Conservation (phyloP, 1,284 basidiomycete genomes). For the Cryptococcus sp. region DNA sequence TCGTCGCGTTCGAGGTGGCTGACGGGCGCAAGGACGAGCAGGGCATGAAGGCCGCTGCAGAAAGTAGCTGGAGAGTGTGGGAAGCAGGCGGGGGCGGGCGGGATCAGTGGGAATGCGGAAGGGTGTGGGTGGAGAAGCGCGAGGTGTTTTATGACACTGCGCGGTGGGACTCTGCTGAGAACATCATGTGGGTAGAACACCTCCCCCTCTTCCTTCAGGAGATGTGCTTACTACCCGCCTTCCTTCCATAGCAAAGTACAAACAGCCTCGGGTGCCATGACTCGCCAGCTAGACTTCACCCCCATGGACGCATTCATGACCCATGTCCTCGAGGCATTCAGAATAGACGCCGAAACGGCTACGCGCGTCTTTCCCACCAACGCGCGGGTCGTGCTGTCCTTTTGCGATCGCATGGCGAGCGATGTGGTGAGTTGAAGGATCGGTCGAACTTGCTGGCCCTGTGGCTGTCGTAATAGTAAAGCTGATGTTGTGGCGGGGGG, state of each 20-base stretch:
- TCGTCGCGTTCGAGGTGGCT: conserved; percentile 78
- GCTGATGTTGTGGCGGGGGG: no score
- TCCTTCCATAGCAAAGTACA: conserved; percentile 27
- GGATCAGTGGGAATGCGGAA: conserved; percentile 83
- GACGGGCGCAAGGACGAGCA: conserved; percentile 67
- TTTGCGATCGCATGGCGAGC: conserved; percentile 43
- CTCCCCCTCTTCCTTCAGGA: neutral
- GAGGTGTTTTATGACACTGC: conserved; percentile 87
- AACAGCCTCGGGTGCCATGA: conserved; percentile 28
- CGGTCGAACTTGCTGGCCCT: neutral
- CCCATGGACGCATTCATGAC: conserved; percentile 90
- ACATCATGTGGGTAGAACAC: conserved; percentile 70
- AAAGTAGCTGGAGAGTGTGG: conserved; percentile 79
- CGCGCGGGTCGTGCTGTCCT: conserved; percentile 43
- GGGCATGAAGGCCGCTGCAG: conserved; percentile 72
- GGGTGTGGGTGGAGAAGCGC: conserved; percentile 88
- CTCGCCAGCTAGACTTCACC: conserved; percentile 66
- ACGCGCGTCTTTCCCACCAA: conserved; percentile 77
- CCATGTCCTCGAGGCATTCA: conserved; percentile 62
- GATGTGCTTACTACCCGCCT: neutral
- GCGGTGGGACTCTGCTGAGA: conserved; percentile 73
- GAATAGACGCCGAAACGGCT: conserved; percentile 72
- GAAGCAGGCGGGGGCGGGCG: conserved; percentile 42
- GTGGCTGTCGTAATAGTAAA: neutral
- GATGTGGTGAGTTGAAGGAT: conserved; percentile 34